These are phyloP conservation scores for Glycine soja DNA, from an alignment of 306 rosid genomes.

Conservation along the genomic window DNA sequence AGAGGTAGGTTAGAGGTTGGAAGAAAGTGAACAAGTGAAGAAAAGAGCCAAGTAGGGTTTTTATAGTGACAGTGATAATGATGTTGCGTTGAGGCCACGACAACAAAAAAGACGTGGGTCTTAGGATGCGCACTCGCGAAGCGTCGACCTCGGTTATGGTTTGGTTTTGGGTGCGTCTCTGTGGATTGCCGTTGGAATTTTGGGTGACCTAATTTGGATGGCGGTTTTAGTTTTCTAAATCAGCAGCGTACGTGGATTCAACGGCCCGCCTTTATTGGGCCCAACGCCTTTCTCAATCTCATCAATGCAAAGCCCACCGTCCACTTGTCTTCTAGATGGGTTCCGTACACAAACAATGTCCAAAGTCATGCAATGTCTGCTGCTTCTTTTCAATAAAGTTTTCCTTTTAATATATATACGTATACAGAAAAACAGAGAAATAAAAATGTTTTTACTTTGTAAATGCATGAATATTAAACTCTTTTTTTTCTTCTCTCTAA, in stretches of 20 bases:
- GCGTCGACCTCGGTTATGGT: not conserved
- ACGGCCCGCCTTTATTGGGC: constrained; percentile 41
- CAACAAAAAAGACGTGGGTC: not conserved
- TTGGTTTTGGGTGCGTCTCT: not conserved
- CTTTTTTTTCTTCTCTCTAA: too few relatives aligned
- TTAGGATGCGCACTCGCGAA: constrained; percentile 2
- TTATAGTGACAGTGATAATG: not conserved
- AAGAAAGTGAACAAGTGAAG: not conserved
- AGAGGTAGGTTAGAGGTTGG: not conserved
- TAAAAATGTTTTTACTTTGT: too few relatives aligned
- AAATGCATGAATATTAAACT: too few relatives aligned
- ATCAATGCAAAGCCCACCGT: constrained; percentile 7
- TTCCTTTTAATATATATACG: not conserved
- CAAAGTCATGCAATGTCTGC: not conserved
- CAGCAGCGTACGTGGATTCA: not conserved
- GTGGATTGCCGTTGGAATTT: constrained; percentile 49
- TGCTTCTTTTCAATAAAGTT: not conserved
- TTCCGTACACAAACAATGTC: not conserved
- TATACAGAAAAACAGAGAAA: too few relatives aligned
- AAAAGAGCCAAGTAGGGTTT: not conserved
- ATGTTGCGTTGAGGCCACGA: constrained; percentile 18
- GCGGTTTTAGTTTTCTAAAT: not conserved
- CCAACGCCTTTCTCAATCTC: not conserved
- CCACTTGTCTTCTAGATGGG: not conserved
- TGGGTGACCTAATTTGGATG: not conserved